Conservation (phyloP, 1,284 basidiomycete genomes). For the Cryptococcus depauperatus region DNA sequence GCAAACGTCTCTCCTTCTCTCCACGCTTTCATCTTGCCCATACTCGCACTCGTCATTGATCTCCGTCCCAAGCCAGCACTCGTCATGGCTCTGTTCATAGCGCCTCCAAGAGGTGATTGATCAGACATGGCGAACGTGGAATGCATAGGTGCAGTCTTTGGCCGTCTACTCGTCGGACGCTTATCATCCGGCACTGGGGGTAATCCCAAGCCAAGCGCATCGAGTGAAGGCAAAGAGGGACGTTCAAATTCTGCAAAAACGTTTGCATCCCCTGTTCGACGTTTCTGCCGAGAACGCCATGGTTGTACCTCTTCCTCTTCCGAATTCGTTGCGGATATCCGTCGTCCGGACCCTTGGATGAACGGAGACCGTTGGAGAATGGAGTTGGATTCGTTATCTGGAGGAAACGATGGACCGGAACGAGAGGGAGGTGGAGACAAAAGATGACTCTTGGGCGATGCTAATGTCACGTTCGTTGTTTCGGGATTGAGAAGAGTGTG, state of each 20-base stretch:
- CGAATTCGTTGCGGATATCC: slow-evolving; percentile 33
- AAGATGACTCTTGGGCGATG: slow-evolving; percentile 3
- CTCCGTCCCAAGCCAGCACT: background rate
- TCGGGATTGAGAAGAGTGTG: slow-evolving; percentile 8
- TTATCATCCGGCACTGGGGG: slow-evolving; percentile 26
- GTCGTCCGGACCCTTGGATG: slow-evolving; percentile 15
- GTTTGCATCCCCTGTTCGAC: background rate
- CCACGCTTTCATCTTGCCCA: background rate
- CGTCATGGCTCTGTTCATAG: background rate
- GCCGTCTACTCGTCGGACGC: slow-evolving; percentile 12
- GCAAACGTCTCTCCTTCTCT: background rate
- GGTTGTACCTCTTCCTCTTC: slow-evolving; percentile 37
- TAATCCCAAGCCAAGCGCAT: slow-evolving; percentile 30
- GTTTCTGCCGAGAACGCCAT: slow-evolving; percentile 17
- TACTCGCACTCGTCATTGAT: slow-evolving; percentile 1
- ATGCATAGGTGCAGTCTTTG: slow-evolving; percentile 24
- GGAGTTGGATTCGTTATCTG: slow-evolving; percentile 11
- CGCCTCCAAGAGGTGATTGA: background rate
- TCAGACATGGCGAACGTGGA: slow-evolving; percentile 15
- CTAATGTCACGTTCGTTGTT: slow-evolving; percentile 4
- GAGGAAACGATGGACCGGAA: slow-evolving; percentile 1
- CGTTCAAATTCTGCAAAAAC: slow-evolving; percentile 5
- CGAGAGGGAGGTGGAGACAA: slow-evolving; percentile 1
- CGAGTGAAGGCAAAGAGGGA: slow-evolving; percentile 28
- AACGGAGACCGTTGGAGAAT: slow-evolving; percentile 13